phyloP scores from a whole-genome alignment of 2,329 filamentous ascomycete species.

The Fusarium siculi region DNA sequence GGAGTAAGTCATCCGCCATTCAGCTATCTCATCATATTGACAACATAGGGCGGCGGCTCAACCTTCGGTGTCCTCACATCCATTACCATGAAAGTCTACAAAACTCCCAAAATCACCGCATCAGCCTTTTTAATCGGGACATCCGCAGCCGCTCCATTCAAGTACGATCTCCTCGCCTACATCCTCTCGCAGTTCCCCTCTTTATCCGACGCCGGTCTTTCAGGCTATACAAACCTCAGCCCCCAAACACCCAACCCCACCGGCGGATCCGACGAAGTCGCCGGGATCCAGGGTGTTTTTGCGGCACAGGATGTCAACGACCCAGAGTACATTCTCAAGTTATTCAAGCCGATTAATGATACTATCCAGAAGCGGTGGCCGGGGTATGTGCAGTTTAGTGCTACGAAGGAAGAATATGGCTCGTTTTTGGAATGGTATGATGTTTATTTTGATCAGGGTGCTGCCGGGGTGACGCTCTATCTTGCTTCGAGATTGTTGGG shows the following conservation, averaged over 20 bases:
- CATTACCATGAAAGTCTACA: conserved; percentile 64
- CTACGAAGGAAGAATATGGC: conserved; percentile 38
- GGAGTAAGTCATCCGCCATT: conserved; percentile 55
- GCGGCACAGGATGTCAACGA: conserved; percentile 52
- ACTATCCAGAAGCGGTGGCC: conserved; percentile 54
- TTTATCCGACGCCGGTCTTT: conserved; percentile 62
- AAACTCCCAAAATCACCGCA: conserved; percentile 50
- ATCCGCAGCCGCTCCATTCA: conserved; percentile 47
- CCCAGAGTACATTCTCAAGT: conserved; percentile 33
- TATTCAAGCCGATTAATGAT: conserved; percentile 51
- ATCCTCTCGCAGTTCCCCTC: conserved; percentile 58
- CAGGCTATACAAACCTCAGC: conserved; percentile 58
- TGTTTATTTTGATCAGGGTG: conserved; percentile 49
- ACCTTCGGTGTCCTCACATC: conserved; percentile 71
- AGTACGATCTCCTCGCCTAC: conserved; percentile 59
- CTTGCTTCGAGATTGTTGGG: conserved; percentile 59
- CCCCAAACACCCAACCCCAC: conserved; percentile 48
- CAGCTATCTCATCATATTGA: neutral
- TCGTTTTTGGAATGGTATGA: conserved; percentile 53
- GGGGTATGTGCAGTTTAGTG: conserved; percentile 31
- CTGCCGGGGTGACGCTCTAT: conserved; percentile 50
- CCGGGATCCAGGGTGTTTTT: conserved; percentile 50
- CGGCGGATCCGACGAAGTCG: conserved; percentile 45
- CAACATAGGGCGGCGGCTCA: conserved; percentile 62
- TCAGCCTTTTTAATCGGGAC: conserved; percentile 39